Evolutionary conservation across 306 rosid species (phyloP), one percentile per base, ranked within the genome.

Genomic region (Prunus campanulata): DNA sequence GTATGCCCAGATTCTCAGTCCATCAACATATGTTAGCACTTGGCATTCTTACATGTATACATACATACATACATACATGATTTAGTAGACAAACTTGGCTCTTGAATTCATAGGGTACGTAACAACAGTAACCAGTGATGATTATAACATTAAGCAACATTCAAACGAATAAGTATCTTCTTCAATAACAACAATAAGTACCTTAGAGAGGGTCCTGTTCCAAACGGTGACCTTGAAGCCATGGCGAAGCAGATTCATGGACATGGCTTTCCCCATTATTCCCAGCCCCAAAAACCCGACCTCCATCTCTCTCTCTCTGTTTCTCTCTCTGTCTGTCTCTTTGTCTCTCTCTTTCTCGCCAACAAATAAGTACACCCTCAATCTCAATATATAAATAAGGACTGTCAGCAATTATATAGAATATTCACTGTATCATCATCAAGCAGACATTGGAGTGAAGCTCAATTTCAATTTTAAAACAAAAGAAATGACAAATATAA

Each of bases 181-280:
- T 35, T 35, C 42, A 35, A 35, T 35, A 39, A 39, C 44, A 39
- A 39, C 44, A 39, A 39, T 39, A 39, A 51, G 27, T 56, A 91
- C 97, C 96, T 92, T 92, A 12, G 96, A 88, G 66, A 84, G 89
- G 32, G 97, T 90, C 64, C 97, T 85, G 88, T 92, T 92, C 97
- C 97, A 92, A 32, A 92, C 89, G 56, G 91, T 92, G 83, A 92
- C 87, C 79, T 90, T 92, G 83, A 88, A 90, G 44, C 96, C 97
- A 68, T 78, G 83, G 48, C 83, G 85, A 5, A 92, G 83, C 11
- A 92, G 86, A 74, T 90, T 92, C 66, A 81, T 25, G 80, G 93
- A 68, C 86, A 92, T 90, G 62, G 97, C 97, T 60, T 88, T 92
- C 50, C 97, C 97, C 97, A 92, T 92, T 83, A 92, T 92, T n/a